phyloP scores from a whole-genome alignment of 345 rosid genomes.

The Linum usitatissimum region DNA sequence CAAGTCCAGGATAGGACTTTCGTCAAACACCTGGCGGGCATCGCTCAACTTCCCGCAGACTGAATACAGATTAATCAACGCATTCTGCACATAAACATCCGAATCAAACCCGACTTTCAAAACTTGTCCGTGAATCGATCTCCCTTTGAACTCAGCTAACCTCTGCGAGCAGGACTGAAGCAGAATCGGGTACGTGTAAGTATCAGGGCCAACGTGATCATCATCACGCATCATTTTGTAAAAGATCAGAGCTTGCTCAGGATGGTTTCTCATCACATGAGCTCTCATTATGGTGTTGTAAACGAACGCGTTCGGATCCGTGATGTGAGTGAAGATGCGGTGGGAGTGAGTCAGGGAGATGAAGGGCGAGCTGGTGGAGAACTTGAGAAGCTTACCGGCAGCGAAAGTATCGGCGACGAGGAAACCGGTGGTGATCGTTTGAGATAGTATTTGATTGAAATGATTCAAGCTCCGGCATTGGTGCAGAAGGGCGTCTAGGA shows the following conservation, averaged over 20 bases:
- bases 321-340: conserved; percentile 25
- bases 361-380: conserved; percentile 32
- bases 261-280: conserved; percentile 19
- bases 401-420: conserved; percentile 34
- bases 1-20: conserved; percentile 34
- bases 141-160: conserved; percentile 31
- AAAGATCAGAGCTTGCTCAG: conserved; percentile 22
- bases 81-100: conserved; percentile 42
- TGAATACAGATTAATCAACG: conserved; percentile 36
- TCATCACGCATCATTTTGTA: conserved; percentile 36
- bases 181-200: conserved; percentile 40
- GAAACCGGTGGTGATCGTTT: conserved; percentile 38
- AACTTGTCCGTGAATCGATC: conserved; percentile 34
- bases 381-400: conserved; percentile 35
- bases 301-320: conserved; percentile 37
- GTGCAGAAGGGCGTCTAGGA: conserved; percentile 25
- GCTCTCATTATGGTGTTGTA: conserved; percentile 48
- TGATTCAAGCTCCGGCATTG: conserved; percentile 31
- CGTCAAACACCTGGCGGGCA: conserved; percentile 40
- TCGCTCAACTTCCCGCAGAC: conserved; percentile 30
- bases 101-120: conserved; percentile 31
- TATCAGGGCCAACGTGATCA: conserved; percentile 24
- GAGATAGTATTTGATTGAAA: conserved; percentile 44
- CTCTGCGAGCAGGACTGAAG: conserved; percentile 35
- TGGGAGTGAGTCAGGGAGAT: conserved; percentile 22